Percentiles rank a stretch among this genome's conserved stretches.
Conservation (phyloP, 169 alveolate species). For the Plasmodium sp. region DNA sequence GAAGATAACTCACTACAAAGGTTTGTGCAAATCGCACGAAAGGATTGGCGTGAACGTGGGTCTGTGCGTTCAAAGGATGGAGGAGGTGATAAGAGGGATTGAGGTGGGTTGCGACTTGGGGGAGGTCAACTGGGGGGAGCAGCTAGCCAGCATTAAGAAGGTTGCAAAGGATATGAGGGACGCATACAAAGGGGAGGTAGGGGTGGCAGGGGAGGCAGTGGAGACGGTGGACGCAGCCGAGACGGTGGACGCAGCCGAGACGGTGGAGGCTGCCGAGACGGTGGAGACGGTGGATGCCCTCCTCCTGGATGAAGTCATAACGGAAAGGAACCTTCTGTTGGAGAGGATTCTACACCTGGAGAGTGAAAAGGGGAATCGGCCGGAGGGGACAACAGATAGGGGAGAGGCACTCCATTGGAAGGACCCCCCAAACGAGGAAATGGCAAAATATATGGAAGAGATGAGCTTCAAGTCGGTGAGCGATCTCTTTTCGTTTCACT, state of each 20-base stretch:
- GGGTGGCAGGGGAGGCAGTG: too few relatives aligned
- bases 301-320: constrained; percentile 13
- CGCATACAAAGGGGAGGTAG: neutral
- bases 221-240: neutral
- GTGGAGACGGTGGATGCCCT: neutral
- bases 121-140: neutral
- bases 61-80: neutral
- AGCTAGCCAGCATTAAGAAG: constrained; percentile 3
- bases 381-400: neutral
- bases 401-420: neutral
- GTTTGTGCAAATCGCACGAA: constrained; percentile 2
- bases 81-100: neutral
- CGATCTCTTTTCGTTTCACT: constrained; percentile 30
- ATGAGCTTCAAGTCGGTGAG: constrained; percentile 10
- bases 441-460: constrained; percentile 23
- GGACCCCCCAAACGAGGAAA: neutral
- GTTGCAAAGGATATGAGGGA: constrained; percentile 18
- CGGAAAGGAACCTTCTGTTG: constrained; percentile 22
- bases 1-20: constrained; percentile 25
- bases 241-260: neutral
- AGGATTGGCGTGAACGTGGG: neutral
- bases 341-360: neutral
- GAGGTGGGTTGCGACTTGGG: neutral
- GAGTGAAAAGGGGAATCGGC: neutral
- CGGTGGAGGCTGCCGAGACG: neutral